These are phyloP conservation scores for Medicago lupulina DNA, from an alignment of 306 rosid genomes.

Conservation along the genomic window DNA sequence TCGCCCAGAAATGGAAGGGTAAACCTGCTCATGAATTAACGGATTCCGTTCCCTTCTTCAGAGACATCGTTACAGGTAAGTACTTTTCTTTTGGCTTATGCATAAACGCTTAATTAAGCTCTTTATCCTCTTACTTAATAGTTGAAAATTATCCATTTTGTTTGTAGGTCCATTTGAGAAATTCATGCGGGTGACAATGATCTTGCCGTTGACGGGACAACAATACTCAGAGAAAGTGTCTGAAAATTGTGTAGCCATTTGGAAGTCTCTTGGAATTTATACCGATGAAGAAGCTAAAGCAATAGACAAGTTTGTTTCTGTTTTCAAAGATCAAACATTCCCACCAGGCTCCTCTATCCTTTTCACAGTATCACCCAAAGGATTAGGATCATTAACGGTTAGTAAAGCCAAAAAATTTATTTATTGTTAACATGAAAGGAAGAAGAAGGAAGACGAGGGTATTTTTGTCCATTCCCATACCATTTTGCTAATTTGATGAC, in stretches of 20 bases:
- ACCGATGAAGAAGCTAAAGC: conserved; percentile 77
- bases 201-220: conserved; percentile 73
- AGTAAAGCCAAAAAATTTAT: conserved; percentile 30
- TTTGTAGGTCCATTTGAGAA: conserved; percentile 54
- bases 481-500: too few species aligned
- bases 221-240: conserved; percentile 80
- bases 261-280: conserved; percentile 76
- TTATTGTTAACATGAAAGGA: too few species aligned
- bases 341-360: conserved; percentile 80
- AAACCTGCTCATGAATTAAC: conserved; percentile 52
- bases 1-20: conserved; percentile 72
- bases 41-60: conserved; percentile 70
- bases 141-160: too few species aligned
- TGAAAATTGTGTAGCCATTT: conserved; percentile 68
- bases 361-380: conserved; percentile 67
- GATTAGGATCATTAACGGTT: conserved; percentile 69
- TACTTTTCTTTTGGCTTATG: too few species aligned
- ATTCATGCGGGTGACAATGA: conserved; percentile 60
- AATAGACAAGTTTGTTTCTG: conserved; percentile 58
- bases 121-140: too few species aligned
- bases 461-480: too few species aligned
- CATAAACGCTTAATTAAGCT: too few species aligned
- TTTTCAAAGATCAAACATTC: conserved; percentile 66
- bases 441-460: too few species aligned
- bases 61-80: conserved; percentile 71